These are phyloP conservation scores for Yamadazyma insecticola DNA, from an alignment of 805 yeast species.

Conservation along the genomic window DNA sequence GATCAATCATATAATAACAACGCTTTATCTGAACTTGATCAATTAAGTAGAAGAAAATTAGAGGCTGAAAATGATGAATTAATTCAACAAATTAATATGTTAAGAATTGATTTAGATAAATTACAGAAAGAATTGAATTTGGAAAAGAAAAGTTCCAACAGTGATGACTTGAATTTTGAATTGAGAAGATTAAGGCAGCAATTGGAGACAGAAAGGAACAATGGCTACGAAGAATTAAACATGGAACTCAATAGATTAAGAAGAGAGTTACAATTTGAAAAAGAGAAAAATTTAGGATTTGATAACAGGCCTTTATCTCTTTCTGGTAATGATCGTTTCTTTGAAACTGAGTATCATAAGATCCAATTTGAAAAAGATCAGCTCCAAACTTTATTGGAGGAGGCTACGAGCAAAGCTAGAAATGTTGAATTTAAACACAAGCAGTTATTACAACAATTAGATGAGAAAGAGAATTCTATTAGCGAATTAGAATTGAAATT, in stretches of 20 bases:
- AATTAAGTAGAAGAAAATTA: slow-evolving; percentile 14
- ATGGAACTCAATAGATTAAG: slow-evolving; percentile 5
- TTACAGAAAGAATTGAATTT: slow-evolving; percentile 32
- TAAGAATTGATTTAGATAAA: slow-evolving; percentile 31
- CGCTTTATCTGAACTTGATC: slow-evolving; percentile 21
- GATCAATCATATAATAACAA: slow-evolving; percentile 9
- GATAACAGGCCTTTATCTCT: slow-evolving; percentile 1
- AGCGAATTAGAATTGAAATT: slow-evolving; percentile 28
- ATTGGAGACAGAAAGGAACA: slow-evolving; percentile 6
- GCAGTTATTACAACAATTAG: slow-evolving; percentile 17
- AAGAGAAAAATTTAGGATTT: slow-evolving; percentile 2
- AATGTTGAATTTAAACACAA: slow-evolving; percentile 11
- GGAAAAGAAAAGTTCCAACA: slow-evolving; percentile 16
- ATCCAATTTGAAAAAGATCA: slow-evolving; percentile 9
- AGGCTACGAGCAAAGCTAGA: slow-evolving; percentile 33
- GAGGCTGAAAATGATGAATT: slow-evolving; percentile 18
- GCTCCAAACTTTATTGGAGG: slow-evolving; percentile 20
- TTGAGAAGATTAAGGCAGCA: slow-evolving; percentile 8
- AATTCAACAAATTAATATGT: slow-evolving; percentile 25
- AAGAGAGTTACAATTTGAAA: slow-evolving; percentile 7
- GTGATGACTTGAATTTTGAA: slow-evolving; percentile 8
- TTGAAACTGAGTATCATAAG: slow-evolving; percentile 11
- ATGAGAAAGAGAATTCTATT: slow-evolving; percentile 33
- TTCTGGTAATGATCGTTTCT: slow-evolving; percentile 1
- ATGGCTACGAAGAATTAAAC: slow-evolving; percentile 7